Base-by-base conservation (phyloP, 345 rosid species). In the Rubroshorea leprosula region DNA sequence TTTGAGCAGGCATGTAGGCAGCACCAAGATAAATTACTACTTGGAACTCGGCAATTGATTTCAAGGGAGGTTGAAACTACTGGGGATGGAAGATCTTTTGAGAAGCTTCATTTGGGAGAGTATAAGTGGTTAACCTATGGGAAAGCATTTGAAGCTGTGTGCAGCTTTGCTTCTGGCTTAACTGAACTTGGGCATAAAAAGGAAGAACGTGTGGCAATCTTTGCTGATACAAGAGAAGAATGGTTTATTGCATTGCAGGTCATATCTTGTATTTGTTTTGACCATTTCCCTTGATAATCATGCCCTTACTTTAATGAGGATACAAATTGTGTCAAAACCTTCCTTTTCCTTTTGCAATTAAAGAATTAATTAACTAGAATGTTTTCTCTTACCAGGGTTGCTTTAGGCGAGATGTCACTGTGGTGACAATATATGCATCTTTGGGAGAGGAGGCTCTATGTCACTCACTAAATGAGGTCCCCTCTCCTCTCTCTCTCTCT, bases 201-300 rank as follows among this genome's bases (percentile, higher is more conserved):
- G 15, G 87, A 67, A 22, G 97, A 94, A 67, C 89, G 93, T 22
- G 95, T 85, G 0, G 99, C 99, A 11, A 94, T 94, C 57, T 90
- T 85, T 58, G 95, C 99, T 20, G 99, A 90, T 67, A 94, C 97
- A 23, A 62, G 97, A 72, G 83, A 82, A 70, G 99, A 94, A 64
- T 94, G 99, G 99, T 87, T 94, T 55, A 79, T 94, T 65, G 79
- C 96, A 13, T 63, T 89, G 76, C 99, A 93, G 99, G 99, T 90
- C 54, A 51, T 65, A 48, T 49, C 43, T 64, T 54, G 41, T 35
- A 11, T 54, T 2, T 61, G 12, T 49, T 3, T 9, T 51, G 5
- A 19, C 3, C 6, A 38, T 4, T n/a, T 2, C 24, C 55, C 46
- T 55, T 46, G 23, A 14, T 51, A 22, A 10, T 16, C 5, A 58